Evolutionary conservation across 148 eudicot species (phyloP), one percentile per base, ranked within the genome.

Genomic region (Vaccinium macrocarpon): DNA sequence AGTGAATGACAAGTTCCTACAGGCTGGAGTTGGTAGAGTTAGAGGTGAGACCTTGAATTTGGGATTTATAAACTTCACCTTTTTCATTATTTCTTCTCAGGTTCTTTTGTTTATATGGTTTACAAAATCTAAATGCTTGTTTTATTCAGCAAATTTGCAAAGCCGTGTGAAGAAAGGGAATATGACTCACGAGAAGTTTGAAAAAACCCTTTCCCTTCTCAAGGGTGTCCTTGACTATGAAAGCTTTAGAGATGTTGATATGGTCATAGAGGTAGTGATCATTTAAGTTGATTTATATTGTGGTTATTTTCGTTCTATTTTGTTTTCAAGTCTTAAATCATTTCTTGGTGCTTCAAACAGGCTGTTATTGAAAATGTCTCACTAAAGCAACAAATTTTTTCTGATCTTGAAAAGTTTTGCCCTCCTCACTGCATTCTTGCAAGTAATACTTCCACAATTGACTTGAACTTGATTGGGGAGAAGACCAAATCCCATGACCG

Each of bases 381-480:
- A 52, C 87, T 96, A 83, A 96, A 96, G 88, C 99, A 96, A 87
- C 92, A 96, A 87, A 96, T 96, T 82, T 96, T 96, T 90, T 84
- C 89, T n/a, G 98, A 96, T 84, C 88, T 96, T 84, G 99, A 94
- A 81, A 96, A 90, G 72, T 89, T 84, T 81, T 94, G 98, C 84
- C 94, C 99, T 88, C 90, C 98, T 18, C 97, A 94, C 83, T 96
- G 99, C 89, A 91, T 96, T 32, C 95, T 96, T 86, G 98, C 97
- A 25, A 96, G 97, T 87, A 96, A 96, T 87, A 96, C 99, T 75
- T 96, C 99, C 29, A 94, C 99, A 29, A 96, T 96, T 84, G 99
- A 96, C 88, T 89, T 96, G 82, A 92, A 94, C 84, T 88, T 96
- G 82, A 92, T 96, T 83, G 97, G 99, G 59, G 92, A 93, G 89